Evolutionary conservation across 1,284 basidiomycete genomes (phyloP).

Genomic region (Microbotryomycetes sp.): DNA sequence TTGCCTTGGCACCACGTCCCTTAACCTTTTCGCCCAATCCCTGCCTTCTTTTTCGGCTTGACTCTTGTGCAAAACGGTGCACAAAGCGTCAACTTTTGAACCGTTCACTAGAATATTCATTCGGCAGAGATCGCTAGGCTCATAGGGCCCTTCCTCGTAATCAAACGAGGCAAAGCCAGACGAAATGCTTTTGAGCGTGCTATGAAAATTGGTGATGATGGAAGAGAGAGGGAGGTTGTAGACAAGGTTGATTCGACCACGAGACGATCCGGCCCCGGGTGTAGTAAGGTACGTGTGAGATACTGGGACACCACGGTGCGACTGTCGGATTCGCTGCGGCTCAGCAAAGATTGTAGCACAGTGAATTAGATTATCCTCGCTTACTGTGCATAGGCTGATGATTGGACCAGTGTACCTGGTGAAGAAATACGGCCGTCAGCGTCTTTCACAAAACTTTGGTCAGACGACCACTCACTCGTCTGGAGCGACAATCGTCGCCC

Average conservation of each 20-base stretch:
- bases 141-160: conserved; percentile 86
- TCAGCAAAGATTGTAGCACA: neutral
- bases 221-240: conserved; percentile 64
- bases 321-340: conserved; percentile 2
- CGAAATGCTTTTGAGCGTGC: conserved; percentile 61
- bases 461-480: conserved; percentile 30
- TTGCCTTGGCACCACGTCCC: conserved; percentile 80
- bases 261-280: conserved; percentile 67
- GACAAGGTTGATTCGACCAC: conserved; percentile 55
- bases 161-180: conserved; percentile 39
- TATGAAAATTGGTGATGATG: conserved; percentile 88
- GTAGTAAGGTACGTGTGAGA: conserved; percentile 39
- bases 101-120: conserved; percentile 81
- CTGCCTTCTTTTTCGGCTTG: conserved; percentile 63
- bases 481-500: conserved; percentile 31
- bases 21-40: conserved; percentile 81
- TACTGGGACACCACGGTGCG: conserved; percentile 34
- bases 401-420: conserved; percentile 45
- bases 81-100: conserved; percentile 83
- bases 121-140: conserved; percentile 69
- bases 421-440: neutral
- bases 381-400: conserved; percentile 74
- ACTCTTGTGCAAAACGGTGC: conserved; percentile 62
- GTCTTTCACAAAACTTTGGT: too few relatives aligned
- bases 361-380: neutral